Conservation (phyloP, 2,329 filamentous ascomycete species). For the Fusarium heterosporum region DNA sequence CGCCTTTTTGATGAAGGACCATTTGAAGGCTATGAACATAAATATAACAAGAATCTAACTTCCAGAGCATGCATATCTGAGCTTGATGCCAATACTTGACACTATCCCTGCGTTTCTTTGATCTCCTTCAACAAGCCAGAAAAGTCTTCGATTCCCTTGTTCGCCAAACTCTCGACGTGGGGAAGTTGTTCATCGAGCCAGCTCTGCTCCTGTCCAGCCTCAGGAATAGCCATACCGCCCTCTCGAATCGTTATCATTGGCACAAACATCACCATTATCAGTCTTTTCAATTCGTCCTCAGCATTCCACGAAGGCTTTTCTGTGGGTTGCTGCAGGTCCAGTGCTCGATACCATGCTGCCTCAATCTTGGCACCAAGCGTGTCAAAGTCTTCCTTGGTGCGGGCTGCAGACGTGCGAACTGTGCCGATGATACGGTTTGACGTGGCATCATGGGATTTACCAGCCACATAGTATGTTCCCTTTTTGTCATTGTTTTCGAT, state of each 20-base stretch:
- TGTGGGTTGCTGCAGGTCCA: not conserved
- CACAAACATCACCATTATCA: conserved; percentile 31
- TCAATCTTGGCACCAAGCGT: conserved; percentile 26
- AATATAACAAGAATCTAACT: no score
- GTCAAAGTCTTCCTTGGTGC: conserved; percentile 29
- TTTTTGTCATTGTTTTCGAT: conserved; percentile 1
- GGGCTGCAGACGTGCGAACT: conserved; percentile 26
- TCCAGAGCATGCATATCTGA: no score
- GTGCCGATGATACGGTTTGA: conserved; percentile 34
- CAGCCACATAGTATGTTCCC: conserved; percentile 29
- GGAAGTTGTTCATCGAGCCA: conserved; percentile 33
- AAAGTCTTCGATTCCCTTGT: conserved; percentile 24
- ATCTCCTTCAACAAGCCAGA: conserved; percentile 6
- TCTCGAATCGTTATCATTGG: conserved; percentile 37
- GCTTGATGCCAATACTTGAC: no score
- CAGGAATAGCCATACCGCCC: conserved; percentile 35
- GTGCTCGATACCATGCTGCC: conserved; percentile 14
- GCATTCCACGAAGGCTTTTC: conserved; percentile 3
- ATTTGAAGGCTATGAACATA: no score
- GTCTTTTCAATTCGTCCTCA: conserved; percentile 11
- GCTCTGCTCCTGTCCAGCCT: conserved; percentile 29
- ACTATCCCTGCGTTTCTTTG: not conserved
- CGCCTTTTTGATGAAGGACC: no score
- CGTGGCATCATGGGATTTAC: conserved; percentile 1
- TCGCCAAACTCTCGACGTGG: conserved; percentile 26